A percentile compares a stretch with the other conserved stretches of the same genome.
phyloP scores from a whole-genome alignment of 176 grass and related monocot genomes.

The Oryza punctata region DNA sequence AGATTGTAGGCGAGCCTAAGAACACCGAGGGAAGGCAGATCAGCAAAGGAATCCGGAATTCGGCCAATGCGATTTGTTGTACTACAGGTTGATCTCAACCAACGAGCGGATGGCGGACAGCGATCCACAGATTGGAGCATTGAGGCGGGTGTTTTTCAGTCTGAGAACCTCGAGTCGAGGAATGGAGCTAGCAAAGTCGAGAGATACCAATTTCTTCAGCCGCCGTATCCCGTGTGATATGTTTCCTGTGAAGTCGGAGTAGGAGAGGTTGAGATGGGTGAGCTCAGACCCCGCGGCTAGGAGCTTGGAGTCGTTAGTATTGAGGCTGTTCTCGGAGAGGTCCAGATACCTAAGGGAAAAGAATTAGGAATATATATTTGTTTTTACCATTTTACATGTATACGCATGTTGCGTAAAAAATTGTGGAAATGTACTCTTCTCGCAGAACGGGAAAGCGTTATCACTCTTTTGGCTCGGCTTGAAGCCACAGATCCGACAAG shows the following conservation, averaged over 20 bases:
- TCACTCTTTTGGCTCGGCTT: too few species aligned
- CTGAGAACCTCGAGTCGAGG: constrained; percentile 39
- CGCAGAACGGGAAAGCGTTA: too few species aligned
- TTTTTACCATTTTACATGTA: too few species aligned
- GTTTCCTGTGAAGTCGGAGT: constrained; percentile 30
- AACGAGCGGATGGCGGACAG: constrained; percentile 35
- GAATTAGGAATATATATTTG: too few species aligned
- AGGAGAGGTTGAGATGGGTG: constrained; percentile 61
- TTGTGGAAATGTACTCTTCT: too few species aligned
- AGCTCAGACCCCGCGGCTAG: constrained; percentile 30
- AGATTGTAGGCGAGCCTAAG: constrained; percentile 36
- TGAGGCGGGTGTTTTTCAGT: constrained; percentile 5
- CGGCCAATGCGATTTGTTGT: constrained; percentile 31
- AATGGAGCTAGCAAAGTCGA: constrained; percentile 47
- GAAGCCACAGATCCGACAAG: too few species aligned
- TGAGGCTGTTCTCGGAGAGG: constrained; percentile 44
- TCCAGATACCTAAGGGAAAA: neutral
- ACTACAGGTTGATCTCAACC: constrained; percentile 29
- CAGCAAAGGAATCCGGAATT: constrained; percentile 50
- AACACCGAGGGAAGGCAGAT: constrained; percentile 39
- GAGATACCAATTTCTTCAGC: constrained; percentile 36
- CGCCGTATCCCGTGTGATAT: constrained; percentile 35
- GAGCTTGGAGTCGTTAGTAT: neutral
- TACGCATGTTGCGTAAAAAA: too few species aligned
- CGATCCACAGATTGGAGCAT: constrained; percentile 24